A percentile compares a stretch with the other conserved stretches of the same genome.
Evolutionary conservation across 2,329 filamentous ascomycete genomes (phyloP).

Genomic region (Paecilomyces variotii): DNA sequence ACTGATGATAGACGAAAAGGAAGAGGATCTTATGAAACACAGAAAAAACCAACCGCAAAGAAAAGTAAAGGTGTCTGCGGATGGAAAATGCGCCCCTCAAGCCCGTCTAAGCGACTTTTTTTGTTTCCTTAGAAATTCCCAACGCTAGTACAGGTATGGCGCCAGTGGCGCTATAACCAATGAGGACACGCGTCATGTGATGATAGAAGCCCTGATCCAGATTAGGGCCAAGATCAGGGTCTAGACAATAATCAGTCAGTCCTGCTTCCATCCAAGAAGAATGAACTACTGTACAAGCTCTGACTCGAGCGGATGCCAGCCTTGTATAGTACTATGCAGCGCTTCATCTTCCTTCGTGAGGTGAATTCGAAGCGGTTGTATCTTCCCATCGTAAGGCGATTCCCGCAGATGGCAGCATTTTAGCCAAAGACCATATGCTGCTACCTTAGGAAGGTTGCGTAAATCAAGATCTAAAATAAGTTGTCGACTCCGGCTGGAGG

Average conservation of each 20-base stretch:
- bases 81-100: constrained; percentile 10
- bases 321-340: neutral
- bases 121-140: constrained; percentile 4
- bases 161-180: neutral
- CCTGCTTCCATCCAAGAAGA: neutral
- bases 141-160: constrained; percentile 4
- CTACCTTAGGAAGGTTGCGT: neutral
- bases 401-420: neutral
- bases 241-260: neutral
- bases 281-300: neutral
- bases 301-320: neutral
- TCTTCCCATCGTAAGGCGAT: neutral
- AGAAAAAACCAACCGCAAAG: constrained; percentile 2
- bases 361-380: neutral
- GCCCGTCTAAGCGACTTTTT: constrained; percentile 10
- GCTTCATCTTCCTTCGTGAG: neutral
- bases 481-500: neutral
- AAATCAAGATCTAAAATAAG: neutral
- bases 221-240: constrained; percentile 15
- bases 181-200: constrained; percentile 16
- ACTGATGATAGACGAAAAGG: constrained; percentile 2
- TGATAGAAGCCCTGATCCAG: constrained; percentile 8
- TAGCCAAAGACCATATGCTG: neutral
- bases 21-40: neutral
- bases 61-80: neutral